Evolutionary conservation across 2,329 filamentous ascomycete genomes (phyloP), one percentile per base, ranked within the genome.

Genomic region (Penicillium sp.): DNA sequence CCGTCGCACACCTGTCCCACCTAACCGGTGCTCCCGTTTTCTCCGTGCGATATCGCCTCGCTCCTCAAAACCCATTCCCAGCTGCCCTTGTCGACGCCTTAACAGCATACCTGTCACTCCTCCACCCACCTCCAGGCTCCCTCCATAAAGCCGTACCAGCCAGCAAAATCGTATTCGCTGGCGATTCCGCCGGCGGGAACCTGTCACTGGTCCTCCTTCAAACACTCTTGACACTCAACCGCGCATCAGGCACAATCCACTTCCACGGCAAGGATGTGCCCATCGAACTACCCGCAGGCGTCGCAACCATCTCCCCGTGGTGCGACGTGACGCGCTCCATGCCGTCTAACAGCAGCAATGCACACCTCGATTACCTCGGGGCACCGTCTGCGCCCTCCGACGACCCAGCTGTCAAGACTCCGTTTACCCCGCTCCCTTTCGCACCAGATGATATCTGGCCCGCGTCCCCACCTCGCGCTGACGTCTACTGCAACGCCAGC

Each of bases 11-110:
- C 29, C 64, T 79, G 1, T 75, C 74, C 22, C 77, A 73, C 53
- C 56, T 66, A 11, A 75, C 73, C 8, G 70, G 74, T 16, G 74
- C 75, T 13, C 72, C 73, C 6, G 70, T 70, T 24, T 68, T 79
- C 32, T 78, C 76, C 11, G 74, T 81, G 24, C 71, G 76, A 46
- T 79, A 80, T 60, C 73, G 78, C 49, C 71, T 80, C 7, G 77
- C 78, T 3, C 78, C 78, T 16, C 76, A 80, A 49, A 67, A 77
- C 40, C 75, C 78, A 10, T 81, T 80, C 59, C 78, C 78, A 16
- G 71, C 77, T 5, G 75, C 76, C 3, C 63, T 81, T 6, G 69
- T 80, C 39, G 78, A 81, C 61, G 72, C 74, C 26, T 64, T 81
- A n/a, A 67, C 75, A 14, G 73, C 76, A n/a, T 81, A 80, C 56